Percentiles rank a stretch among this genome's conserved stretches.
phyloP scores from a whole-genome alignment of 805 yeast genomes.

The Jamesozyma spencerorum region DNA sequence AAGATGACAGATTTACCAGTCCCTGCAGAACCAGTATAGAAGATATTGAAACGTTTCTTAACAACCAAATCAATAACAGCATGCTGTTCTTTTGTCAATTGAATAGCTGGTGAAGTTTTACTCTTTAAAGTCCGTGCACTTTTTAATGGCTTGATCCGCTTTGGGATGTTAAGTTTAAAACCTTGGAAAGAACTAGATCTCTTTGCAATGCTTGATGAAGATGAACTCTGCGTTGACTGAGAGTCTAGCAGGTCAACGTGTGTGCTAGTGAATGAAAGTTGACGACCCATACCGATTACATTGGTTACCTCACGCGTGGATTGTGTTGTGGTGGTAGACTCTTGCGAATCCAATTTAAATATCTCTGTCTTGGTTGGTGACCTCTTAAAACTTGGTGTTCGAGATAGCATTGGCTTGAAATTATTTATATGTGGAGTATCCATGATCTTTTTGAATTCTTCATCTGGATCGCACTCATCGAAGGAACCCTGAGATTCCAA shows the following conservation, averaged over 20 bases:
- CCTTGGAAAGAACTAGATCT: conserved; percentile 15
- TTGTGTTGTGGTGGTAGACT: background rate
- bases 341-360: conserved; percentile 4
- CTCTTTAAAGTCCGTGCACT: background rate
- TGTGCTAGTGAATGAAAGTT: conserved; percentile 14
- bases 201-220: conserved; percentile 5
- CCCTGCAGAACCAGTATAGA: conserved; percentile 81
- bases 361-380: conserved; percentile 7
- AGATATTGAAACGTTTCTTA: conserved; percentile 43
- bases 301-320: conserved; percentile 8
- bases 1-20: conserved; percentile 75
- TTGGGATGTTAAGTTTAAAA: conserved; percentile 12
- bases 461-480: conserved; percentile 26
- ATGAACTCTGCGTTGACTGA: background rate
- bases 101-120: conserved; percentile 3
- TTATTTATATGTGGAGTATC: conserved; percentile 18
- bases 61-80: conserved; percentile 45
- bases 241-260: conserved; percentile 1
- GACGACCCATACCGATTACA: conserved; percentile 9
- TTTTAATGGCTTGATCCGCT: conserved; percentile 13
- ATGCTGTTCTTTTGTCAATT: conserved; percentile 40
- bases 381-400: conserved; percentile 8
- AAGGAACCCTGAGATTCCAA: conserved; percentile 26
- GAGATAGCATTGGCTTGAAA: conserved; percentile 13
- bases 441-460: conserved; percentile 15